Evolutionary conservation across 495 filamentous ascomycete genomes (phyloP).

Genomic region (Lasiosphaeria miniovina): DNA sequence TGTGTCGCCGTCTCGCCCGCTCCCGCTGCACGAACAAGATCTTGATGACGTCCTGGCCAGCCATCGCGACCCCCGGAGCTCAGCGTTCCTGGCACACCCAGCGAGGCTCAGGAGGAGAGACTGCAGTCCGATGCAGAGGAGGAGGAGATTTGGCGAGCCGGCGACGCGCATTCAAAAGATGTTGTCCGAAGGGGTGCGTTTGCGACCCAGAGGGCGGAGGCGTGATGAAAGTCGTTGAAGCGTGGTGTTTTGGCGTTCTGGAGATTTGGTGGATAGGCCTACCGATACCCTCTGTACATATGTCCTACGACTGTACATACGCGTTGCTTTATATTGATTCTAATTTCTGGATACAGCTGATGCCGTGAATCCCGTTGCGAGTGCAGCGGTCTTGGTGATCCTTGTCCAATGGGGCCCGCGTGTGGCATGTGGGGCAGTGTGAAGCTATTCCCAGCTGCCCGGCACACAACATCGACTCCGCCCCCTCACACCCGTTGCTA

Average conservation of each 20-base stretch:
- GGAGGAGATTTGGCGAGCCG: constrained; percentile 34
- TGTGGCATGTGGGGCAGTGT: background rate
- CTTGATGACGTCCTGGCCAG: constrained; percentile 4
- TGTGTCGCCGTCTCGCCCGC: constrained; percentile 29
- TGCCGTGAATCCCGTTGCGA: constrained; percentile 1
- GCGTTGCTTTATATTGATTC: constrained; percentile 13
- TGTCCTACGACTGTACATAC: constrained; percentile 27
- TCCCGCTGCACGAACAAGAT: constrained; percentile 24
- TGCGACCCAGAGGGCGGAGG: constrained; percentile 35
- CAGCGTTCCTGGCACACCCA: constrained; percentile 12
- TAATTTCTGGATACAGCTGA: background rate
- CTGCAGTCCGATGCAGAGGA: constrained; percentile 26
- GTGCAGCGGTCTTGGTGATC: constrained; percentile 14
- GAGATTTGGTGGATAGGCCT: constrained; percentile 20
- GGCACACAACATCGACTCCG: no score
- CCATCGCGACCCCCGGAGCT: constrained; percentile 23
- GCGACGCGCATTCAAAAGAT: constrained; percentile 41
- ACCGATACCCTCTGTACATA: constrained; percentile 33
- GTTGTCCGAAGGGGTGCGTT: constrained; percentile 30
- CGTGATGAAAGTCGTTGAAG: constrained; percentile 13
- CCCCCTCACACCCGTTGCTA: no score
- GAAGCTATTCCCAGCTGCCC: constrained; percentile 6
- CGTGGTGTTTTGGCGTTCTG: constrained; percentile 25
- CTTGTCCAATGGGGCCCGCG: background rate
- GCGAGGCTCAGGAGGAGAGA: constrained; percentile 23